phyloP scores from a whole-genome alignment of 495 filamentous ascomycete species.

The Penicillium argentinense region DNA sequence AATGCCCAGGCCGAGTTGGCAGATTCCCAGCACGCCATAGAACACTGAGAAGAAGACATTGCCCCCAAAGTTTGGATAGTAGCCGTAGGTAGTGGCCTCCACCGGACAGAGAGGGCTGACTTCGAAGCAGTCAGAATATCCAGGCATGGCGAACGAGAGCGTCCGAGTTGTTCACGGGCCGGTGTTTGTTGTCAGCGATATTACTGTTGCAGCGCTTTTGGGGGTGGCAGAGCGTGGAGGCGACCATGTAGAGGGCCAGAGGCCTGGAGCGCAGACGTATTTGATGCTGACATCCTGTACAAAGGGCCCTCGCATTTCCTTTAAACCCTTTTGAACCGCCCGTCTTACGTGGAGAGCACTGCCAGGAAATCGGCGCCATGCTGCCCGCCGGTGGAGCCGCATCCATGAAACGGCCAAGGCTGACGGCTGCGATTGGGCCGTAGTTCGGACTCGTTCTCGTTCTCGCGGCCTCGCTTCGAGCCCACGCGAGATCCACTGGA shows the following conservation, averaged over 20 bases:
- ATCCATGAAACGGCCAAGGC: constrained; percentile 3
- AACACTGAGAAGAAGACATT: constrained; percentile 61
- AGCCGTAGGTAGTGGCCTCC: constrained; percentile 62
- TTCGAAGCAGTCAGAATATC: constrained; percentile 42
- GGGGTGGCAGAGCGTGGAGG: no score
- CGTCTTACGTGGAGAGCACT: background rate
- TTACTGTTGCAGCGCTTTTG: no score
- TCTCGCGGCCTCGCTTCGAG: constrained; percentile 20
- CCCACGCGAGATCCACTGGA: constrained; percentile 8
- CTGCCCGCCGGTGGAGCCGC: background rate
- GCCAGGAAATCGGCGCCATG: background rate
- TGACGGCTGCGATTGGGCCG: constrained; percentile 23
- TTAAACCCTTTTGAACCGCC: background rate
- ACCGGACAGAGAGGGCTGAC: constrained; percentile 57
- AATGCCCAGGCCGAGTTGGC: constrained; percentile 51
- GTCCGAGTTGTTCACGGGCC: no score
- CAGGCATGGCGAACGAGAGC: constrained; percentile 23
- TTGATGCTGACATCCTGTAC: background rate
- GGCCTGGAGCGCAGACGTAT: no score
- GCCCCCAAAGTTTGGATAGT: constrained; percentile 61
- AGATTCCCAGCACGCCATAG: constrained; percentile 50
- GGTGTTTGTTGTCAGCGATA: no score
- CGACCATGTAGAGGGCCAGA: no score
- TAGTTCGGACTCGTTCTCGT: constrained; percentile 26
- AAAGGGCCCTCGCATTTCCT: background rate